These are phyloP conservation scores for Penicillium occitanis DNA, from an alignment of 2,329 filamentous ascomycete genomes.

Conservation along the genomic window DNA sequence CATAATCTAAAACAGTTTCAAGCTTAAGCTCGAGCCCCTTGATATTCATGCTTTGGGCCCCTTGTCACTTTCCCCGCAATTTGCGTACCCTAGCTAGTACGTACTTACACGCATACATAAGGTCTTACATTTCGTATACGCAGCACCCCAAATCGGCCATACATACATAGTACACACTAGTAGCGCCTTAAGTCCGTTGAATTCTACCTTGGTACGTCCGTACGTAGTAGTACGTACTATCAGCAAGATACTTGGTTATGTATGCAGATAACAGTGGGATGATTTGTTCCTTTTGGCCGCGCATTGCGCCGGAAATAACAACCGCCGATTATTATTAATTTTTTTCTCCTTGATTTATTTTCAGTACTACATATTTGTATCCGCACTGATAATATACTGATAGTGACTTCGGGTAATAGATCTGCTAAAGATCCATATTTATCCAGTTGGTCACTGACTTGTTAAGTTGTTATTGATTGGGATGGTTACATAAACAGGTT, in stretches of 20 bases:
- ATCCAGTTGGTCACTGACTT: background rate
- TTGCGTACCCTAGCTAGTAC: background rate
- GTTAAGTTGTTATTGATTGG: slow-evolving; percentile 2
- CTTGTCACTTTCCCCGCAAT: slow-evolving; percentile 6
- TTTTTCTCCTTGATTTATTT: background rate
- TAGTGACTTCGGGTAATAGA: background rate
- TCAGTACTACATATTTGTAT: background rate
- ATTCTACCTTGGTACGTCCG: background rate
- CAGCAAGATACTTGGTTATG: background rate
- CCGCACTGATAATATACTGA: background rate
- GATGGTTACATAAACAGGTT: slow-evolving; percentile 4
- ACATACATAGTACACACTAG: slow-evolving; percentile 3
- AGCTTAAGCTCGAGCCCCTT: slow-evolving; percentile 6
- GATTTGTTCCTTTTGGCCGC: slow-evolving; percentile 8
- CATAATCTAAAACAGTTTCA: background rate
- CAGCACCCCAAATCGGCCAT: background rate
- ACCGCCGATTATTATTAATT: background rate
- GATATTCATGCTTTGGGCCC: background rate
- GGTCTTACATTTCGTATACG: slow-evolving; percentile 1
- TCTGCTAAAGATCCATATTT: background rate
- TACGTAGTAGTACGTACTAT: background rate
- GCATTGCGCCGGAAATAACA: slow-evolving; percentile 4
- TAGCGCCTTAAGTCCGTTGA: background rate
- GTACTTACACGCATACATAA: background rate
- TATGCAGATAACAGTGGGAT: slow-evolving; percentile 1